Evolutionary conservation across 768 basidiomycete genomes (phyloP), one percentile per base, ranked within the genome.

Genomic region (Dentipellis sp.): DNA sequence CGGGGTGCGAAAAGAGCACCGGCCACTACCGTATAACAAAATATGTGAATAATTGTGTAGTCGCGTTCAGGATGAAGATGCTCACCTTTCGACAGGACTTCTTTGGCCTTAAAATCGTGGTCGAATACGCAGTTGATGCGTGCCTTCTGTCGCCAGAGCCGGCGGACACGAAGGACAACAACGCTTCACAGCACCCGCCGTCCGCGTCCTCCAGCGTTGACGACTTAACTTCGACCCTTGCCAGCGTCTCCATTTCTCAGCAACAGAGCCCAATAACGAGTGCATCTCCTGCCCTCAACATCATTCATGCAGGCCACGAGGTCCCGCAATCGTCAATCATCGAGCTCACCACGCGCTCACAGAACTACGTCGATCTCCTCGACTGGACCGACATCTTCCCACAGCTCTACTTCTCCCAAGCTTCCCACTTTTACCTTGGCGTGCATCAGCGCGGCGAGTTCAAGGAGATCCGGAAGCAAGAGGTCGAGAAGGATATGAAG

Each of bases 401-500:
- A 0, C 86, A 89, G 64, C 68, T 88, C 82, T 83, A 79, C 65
- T 75, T 89, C 54, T 86, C 87, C 9, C 82, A 84, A 63, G 87
- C 83, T 0, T 68, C 75, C 2, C 78, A 83, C 64, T 75, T 82
- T 57, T 82, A 79, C 64, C 68, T 85, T 52, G 86, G 77, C 0
- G 67, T 76, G 40, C 85, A 88, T 64, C 63, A 70, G 16, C 65
- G 71, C 2, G 86, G 86, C 0, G 66, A 45, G 1, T 88, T 88
- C 67, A 59, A 65, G 5, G 67, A 69, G 10, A 71, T 84, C 7
- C 67, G 74, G 52, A 83, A 83, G 65, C 62, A 68, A 48, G 62
- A 67, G 34, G 56, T 72, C 38, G 63, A 58, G 10, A 39, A 56
- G 14, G 65, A 64, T 56, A 50, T 65, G 46, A 50, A 52, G 35